Percentiles rank a stretch among this genome's conserved stretches.
Conservation (phyloP, 2,329 filamentous ascomycete genomes). For the Epichloe baconii region DNA sequence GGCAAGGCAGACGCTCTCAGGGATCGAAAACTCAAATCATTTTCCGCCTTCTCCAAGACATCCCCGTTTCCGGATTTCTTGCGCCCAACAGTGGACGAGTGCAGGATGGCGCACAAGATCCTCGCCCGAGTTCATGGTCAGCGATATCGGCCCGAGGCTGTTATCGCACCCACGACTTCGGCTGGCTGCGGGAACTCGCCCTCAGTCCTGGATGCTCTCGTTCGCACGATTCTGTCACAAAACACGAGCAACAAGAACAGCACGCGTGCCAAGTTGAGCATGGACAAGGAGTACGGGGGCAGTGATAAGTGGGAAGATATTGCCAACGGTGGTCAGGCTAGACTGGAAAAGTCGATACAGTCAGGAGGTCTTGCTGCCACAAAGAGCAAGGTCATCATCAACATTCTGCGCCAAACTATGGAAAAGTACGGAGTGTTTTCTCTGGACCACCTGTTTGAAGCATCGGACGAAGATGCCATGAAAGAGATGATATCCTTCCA, state of each 20-base stretch:
- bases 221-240: slow-evolving; percentile 39
- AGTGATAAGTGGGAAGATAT: slow-evolving; percentile 31
- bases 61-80: slow-evolving; percentile 56
- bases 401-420: slow-evolving; percentile 52
- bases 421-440: slow-evolving; percentile 28
- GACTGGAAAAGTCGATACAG: slow-evolving; percentile 48
- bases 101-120: slow-evolving; percentile 51
- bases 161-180: slow-evolving; percentile 48
- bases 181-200: slow-evolving; percentile 47
- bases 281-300: slow-evolving; percentile 30
- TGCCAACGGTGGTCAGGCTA: slow-evolving; percentile 23
- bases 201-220: slow-evolving; percentile 37
- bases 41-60: slow-evolving; percentile 23
- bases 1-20: slow-evolving; percentile 17
- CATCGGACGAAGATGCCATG: slow-evolving; percentile 33
- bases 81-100: slow-evolving; percentile 54
- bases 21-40: slow-evolving; percentile 30
- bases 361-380: slow-evolving; percentile 55
- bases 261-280: slow-evolving; percentile 41
- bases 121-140: slow-evolving; percentile 53
- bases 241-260: slow-evolving; percentile 43
- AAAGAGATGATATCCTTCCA: slow-evolving; percentile 34
- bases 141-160: slow-evolving; percentile 43
- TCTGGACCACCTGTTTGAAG: slow-evolving; percentile 34
- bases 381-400: slow-evolving; percentile 63